Percentiles rank a stretch among this genome's conserved stretches.
phyloP scores from a whole-genome alignment of 805 yeast genomes.

The Metschnikowia peoriensis region DNA sequence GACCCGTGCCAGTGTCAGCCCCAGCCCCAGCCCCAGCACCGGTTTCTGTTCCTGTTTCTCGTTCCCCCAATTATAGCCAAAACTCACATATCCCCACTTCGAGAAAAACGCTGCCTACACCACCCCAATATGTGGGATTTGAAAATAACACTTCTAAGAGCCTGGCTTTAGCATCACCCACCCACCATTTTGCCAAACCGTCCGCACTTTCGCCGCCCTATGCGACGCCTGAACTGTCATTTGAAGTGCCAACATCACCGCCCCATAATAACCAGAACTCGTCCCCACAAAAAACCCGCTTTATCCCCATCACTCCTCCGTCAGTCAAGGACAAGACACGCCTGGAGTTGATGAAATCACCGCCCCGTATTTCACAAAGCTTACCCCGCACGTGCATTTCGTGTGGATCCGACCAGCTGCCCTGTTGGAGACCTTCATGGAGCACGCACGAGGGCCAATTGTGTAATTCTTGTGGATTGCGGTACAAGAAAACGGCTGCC shows the following conservation, averaged over 20 bases:
- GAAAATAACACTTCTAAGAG: background rate
- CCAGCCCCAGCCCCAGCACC: background rate
- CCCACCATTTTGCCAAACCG: background rate
- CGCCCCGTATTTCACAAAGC: conserved; percentile 26
- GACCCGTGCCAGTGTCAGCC: conserved; percentile 2
- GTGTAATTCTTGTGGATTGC: conserved; percentile 93
- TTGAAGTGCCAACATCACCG: background rate
- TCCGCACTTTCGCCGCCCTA: background rate
- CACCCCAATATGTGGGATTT: too few species aligned
- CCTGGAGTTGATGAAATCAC: conserved; percentile 33
- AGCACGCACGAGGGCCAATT: conserved; percentile 86
- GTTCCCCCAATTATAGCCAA: too few species aligned
- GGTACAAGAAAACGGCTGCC: conserved; percentile 92
- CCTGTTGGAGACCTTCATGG: conserved; percentile 99
- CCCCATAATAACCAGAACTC: background rate
- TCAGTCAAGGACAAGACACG: conserved; percentile 30
- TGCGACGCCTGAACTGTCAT: background rate
- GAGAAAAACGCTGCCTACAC: too few species aligned
- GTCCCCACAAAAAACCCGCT: conserved; percentile 14
- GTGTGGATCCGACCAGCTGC: conserved; percentile 87
- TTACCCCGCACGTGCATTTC: conserved; percentile 72
- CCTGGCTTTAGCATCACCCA: background rate
- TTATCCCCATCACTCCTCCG: conserved; percentile 44
- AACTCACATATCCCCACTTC: too few species aligned
- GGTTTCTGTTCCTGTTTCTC: background rate